These are phyloP conservation scores for Serendipita sp. DNA, from an alignment of 768 basidiomycete species.

Conservation along the genomic window DNA sequence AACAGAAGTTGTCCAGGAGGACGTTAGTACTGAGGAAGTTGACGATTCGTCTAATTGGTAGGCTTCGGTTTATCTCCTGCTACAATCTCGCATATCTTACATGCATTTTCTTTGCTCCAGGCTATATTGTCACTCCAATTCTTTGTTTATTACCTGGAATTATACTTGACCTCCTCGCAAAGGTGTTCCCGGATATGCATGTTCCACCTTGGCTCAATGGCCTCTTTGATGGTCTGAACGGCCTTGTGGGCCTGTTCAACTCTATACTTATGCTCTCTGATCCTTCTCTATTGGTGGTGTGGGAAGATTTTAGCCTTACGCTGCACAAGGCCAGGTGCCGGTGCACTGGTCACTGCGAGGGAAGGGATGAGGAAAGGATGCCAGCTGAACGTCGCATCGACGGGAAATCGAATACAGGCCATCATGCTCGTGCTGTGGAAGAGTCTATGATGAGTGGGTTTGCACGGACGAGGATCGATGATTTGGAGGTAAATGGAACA, in stretches of 20 bases:
- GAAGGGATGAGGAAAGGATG: too few species aligned
- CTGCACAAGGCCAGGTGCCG: too few species aligned
- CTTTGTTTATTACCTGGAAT: slow-evolving; percentile 1
- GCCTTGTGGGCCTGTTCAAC: slow-evolving; percentile 2
- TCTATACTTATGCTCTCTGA: slow-evolving; percentile 4
- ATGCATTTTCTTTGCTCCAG: not conserved
- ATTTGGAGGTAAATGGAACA: not conserved
- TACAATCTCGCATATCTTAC: not conserved
- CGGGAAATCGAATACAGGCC: too few species aligned
- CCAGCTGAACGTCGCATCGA: too few species aligned
- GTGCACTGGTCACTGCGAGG: too few species aligned
- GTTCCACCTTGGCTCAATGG: not conserved
- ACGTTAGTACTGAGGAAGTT: not conserved
- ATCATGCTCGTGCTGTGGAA: not conserved
- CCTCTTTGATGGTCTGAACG: not conserved
- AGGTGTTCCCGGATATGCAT: not conserved
- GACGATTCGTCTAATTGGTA: slow-evolving; percentile 2
- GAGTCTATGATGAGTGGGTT: not conserved
- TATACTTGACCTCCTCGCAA: not conserved
- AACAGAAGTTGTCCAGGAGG: not conserved
- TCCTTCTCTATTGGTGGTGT: not conserved
- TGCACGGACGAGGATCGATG: not conserved
- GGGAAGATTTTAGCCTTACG: not conserved
- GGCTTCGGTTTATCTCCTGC: not conserved
- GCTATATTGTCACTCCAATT: not conserved